phyloP scores from a whole-genome alignment of 2,329 filamentous ascomycete genomes.

The Epichloe typhina region DNA sequence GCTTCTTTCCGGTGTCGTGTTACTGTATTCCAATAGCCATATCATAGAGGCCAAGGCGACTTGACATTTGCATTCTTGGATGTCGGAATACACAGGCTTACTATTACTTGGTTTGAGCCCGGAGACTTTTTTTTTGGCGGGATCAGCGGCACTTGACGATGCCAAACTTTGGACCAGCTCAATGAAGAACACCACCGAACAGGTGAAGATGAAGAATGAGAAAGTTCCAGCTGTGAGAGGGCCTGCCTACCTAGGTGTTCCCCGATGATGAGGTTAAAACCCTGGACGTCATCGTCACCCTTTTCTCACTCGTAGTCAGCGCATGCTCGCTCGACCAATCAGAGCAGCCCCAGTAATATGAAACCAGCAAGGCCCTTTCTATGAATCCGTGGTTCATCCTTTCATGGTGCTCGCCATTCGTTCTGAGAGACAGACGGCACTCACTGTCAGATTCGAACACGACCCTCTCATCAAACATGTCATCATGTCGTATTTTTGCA shows the following conservation, averaged over 20 bases:
- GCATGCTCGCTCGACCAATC: not conserved
- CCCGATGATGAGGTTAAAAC: too few species aligned
- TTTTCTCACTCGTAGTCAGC: not conserved
- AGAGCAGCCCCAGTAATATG: not conserved
- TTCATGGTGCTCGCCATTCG: too few species aligned
- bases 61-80: not conserved
- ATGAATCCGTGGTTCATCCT: too few species aligned
- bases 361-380: not conserved
- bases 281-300: not conserved
- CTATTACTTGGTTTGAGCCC: not conserved
- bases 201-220: not conserved
- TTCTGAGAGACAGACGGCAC: not conserved
- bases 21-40: not conserved
- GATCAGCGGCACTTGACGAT: not conserved
- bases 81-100: not conserved
- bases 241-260: too few species aligned
- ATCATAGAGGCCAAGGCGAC: constrained; percentile 2
- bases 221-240: too few species aligned
- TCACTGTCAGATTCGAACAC: not conserved
- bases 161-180: not conserved
- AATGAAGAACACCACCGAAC: not conserved
- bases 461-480: not conserved
- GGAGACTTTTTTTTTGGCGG: too few species aligned
- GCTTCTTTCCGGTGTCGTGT: not conserved
- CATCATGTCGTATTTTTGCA: not conserved